phyloP scores from a whole-genome alignment of 1,284 basidiomycete species.

The Sporisorium scitamineum region DNA sequence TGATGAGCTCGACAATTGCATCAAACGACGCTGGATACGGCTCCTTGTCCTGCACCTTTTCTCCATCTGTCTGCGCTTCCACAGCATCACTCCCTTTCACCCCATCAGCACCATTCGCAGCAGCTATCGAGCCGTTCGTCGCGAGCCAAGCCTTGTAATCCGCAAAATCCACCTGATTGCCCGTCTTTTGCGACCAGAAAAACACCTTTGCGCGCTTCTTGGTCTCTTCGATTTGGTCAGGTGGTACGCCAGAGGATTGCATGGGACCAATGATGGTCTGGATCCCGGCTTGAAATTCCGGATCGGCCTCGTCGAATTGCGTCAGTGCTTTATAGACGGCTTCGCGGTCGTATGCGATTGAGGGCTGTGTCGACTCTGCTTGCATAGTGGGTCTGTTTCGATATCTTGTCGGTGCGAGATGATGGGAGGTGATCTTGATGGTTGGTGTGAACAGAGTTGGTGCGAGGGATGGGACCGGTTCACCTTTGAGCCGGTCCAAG shows the following conservation, averaged over 20 bases:
- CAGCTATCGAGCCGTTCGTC: constrained; percentile 3
- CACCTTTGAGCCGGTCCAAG: constrained; percentile 13
- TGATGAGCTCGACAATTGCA: constrained; percentile 66
- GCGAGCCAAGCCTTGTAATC: constrained; percentile 45
- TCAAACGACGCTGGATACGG: constrained; percentile 65
- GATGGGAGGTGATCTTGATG: background rate
- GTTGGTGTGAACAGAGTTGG: background rate
- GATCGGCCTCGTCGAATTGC: constrained; percentile 32
- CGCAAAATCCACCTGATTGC: constrained; percentile 36
- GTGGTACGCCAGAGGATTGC: constrained; percentile 41
- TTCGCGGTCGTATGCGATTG: constrained; percentile 35
- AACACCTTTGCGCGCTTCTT: constrained; percentile 49
- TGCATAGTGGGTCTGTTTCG: constrained; percentile 14
- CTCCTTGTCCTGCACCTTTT: constrained; percentile 33
- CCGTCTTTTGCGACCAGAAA: constrained; percentile 48
- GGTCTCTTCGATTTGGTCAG: constrained; percentile 48
- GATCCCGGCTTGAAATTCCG: constrained; percentile 53
- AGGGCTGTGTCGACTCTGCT: constrained; percentile 17
- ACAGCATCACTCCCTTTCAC: background rate
- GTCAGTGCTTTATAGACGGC: constrained; percentile 39
- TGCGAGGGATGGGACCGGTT: constrained; percentile 7
- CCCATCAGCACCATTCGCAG: background rate
- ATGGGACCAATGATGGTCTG: constrained; percentile 51
- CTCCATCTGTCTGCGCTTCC: background rate
- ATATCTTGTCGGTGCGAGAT: background rate